Percentiles rank a stretch among this genome's conserved stretches.
Evolutionary conservation across 257 asterid species (phyloP).

Genomic region (Solanum bulbocastanum): DNA sequence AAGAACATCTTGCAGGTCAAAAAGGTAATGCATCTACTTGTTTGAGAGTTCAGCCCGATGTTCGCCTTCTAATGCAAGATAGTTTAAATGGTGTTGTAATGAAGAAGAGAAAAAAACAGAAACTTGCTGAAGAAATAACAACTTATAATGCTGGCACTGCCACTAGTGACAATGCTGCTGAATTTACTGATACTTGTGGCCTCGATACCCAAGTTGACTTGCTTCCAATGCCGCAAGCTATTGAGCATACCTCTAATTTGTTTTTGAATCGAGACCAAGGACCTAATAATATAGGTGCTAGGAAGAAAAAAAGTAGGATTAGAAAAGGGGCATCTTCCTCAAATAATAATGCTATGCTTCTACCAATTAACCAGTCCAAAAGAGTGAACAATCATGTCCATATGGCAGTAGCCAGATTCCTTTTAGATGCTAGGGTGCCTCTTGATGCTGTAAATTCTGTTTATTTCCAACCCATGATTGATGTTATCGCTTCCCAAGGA

Average conservation of each 20-base stretch:
- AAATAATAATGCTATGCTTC: slow-evolving; percentile 15
- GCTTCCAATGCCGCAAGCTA: slow-evolving; percentile 54
- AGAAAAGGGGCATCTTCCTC: slow-evolving; percentile 37
- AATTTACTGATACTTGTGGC: slow-evolving; percentile 30
- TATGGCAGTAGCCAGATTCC: slow-evolving; percentile 80
- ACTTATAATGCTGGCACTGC: slow-evolving; percentile 28
- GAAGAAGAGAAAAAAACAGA: slow-evolving; percentile 73
- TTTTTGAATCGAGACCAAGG: slow-evolving; percentile 43
- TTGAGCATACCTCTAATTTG: slow-evolving; percentile 36
- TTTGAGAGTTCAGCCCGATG: slow-evolving; percentile 76
- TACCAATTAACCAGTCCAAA: slow-evolving; percentile 26
- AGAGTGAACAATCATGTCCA: slow-evolving; percentile 45
- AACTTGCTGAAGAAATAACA: slow-evolving; percentile 45
- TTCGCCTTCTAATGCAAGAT: slow-evolving; percentile 73
- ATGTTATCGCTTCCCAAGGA: slow-evolving; percentile 67
- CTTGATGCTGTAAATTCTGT: slow-evolving; percentile 64
- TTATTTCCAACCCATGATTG: slow-evolving; percentile 85
- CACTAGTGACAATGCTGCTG: slow-evolving; percentile 23
- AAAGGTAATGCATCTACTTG: slow-evolving; percentile 97
- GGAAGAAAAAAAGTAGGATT: slow-evolving; percentile 74
- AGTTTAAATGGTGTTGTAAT: slow-evolving; percentile 67
- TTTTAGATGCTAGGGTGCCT: slow-evolving; percentile 66
- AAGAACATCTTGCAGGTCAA: slow-evolving; percentile 91
- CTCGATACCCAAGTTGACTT: slow-evolving; percentile 43
- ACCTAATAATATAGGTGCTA: slow-evolving; percentile 25